Evolutionary conservation across 345 rosid species (phyloP), one percentile per base, ranked within the genome.

Genomic region (Hypericum androsaemum): DNA sequence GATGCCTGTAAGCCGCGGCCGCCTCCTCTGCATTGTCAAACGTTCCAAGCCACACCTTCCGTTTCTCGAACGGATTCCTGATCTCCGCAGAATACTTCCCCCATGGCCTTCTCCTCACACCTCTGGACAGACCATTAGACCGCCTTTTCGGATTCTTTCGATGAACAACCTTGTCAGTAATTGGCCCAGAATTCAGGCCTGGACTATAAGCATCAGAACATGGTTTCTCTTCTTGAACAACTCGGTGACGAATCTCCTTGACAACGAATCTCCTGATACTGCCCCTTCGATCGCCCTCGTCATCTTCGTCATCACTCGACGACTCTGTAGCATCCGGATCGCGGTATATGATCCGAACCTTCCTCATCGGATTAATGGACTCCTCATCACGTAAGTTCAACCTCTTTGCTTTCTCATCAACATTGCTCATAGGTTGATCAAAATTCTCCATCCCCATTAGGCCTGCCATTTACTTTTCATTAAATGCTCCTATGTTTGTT

Each of bases 1-100:
- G 77, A 14, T 41, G 55, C 64, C 45, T 56, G 47, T 77, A 72
- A 53, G 74, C 80, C 13, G 62, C 54, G 8, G 80, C 65, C 47
- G 82, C 82, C 57, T 80, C 82, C 48, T 77, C 78, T 5, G 70
- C 80, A 5, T 78, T 77, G 3, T n/a, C 1, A 15, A 39, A 74
- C 32, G 82, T 80, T 22, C 82, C 86, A 10, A 80, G 86, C 80
- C 86, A 80, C 16, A 72, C 6, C 6, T 80, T 69, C 11, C 41
- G n/a, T 43, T 71, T 57, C 1, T 37, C 51, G 57, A 73, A 67
- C 5, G 86, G 80, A 52, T 80, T 78, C 41, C 82, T 52, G 37
- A 77, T 77, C 63, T 80, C 86, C 0, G 78, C 76, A 0, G 77
- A 66, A 51, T 44, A 77, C 41, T 70, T 77, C 10, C 80, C 78